These are phyloP conservation scores for Rhizophora mangle DNA, from an alignment of 345 rosid species.

Conservation along the genomic window DNA sequence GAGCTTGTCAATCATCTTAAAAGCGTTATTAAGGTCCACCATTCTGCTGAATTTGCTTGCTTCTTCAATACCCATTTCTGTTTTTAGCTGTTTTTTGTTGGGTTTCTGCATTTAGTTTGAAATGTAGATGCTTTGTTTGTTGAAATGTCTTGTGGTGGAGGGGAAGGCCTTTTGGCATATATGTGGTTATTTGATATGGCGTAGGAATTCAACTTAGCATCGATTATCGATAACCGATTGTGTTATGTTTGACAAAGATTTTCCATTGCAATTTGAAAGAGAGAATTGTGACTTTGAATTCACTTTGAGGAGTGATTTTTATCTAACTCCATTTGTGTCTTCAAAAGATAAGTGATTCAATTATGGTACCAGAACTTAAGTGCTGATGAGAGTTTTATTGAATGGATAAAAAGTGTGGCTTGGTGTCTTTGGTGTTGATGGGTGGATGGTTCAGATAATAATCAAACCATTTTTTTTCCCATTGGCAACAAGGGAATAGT, in stretches of 20 bases:
- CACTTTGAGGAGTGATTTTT: neutral
- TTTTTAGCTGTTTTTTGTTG: neutral
- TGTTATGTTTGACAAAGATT: no score
- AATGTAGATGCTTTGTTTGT: slow-evolving; percentile 9
- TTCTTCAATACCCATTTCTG: neutral
- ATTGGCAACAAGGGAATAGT: neutral
- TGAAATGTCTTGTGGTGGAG: slow-evolving; percentile 5
- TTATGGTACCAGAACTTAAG: neutral
- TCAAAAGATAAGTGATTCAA: neutral
- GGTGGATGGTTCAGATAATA: neutral
- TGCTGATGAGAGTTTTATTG: neutral
- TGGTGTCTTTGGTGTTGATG: neutral
- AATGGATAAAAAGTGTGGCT: neutral
- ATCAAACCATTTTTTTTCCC: neutral
- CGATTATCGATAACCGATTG: no score
- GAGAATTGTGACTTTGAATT: neutral
- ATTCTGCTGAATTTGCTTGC: no score
- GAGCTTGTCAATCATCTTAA: slow-evolving; percentile 91
- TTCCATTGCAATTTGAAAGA: no score
- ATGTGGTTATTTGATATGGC: no score
- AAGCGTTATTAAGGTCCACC: slow-evolving; percentile 72
- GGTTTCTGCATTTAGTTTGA: neutral
- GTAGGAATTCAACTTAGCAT: no score
- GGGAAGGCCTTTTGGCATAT: no score
- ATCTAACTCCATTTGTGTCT: neutral